These are phyloP conservation scores for Aspergillus heteromorphus DNA, from an alignment of 495 filamentous ascomycete species.

Conservation along the genomic window DNA sequence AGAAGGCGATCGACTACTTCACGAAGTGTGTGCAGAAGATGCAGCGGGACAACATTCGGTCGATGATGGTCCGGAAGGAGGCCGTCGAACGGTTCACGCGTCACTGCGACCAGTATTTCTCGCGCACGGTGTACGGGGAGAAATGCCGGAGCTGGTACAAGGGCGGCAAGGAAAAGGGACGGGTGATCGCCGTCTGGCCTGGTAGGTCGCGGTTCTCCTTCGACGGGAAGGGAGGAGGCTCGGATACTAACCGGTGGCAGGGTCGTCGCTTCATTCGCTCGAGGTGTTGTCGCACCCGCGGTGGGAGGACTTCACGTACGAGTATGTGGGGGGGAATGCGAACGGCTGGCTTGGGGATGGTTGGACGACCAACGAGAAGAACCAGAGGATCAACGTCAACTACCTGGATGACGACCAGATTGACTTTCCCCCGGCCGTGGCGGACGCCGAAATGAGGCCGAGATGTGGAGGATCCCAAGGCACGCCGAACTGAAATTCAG, in stretches of 20 bases:
- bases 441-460: neutral
- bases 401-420: conserved; percentile 38
- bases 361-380: conserved; percentile 37
- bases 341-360: conserved; percentile 39
- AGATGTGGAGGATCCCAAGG: too few relatives aligned
- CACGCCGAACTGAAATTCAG: too few relatives aligned
- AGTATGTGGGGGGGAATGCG: conserved; percentile 33
- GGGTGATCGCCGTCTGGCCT: conserved; percentile 38
- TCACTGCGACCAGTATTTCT: conserved; percentile 45
- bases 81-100: conserved; percentile 41
- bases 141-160: conserved; percentile 55
- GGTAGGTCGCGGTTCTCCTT: conserved; percentile 20
- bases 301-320: conserved; percentile 41
- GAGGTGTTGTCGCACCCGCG: conserved; percentile 30
- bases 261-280: conserved; percentile 37
- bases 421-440: conserved; percentile 25
- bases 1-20: conserved; percentile 49
- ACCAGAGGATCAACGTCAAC: conserved; percentile 29
- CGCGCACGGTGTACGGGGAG: conserved; percentile 40
- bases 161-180: conserved; percentile 29
- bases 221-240: neutral
- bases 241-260: conserved; percentile 15
- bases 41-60: conserved; percentile 44
- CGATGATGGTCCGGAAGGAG: conserved; percentile 33
- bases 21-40: conserved; percentile 44